Conservation (phyloP, 345 rosid genomes). For the Melaleuca alternifolia region DNA sequence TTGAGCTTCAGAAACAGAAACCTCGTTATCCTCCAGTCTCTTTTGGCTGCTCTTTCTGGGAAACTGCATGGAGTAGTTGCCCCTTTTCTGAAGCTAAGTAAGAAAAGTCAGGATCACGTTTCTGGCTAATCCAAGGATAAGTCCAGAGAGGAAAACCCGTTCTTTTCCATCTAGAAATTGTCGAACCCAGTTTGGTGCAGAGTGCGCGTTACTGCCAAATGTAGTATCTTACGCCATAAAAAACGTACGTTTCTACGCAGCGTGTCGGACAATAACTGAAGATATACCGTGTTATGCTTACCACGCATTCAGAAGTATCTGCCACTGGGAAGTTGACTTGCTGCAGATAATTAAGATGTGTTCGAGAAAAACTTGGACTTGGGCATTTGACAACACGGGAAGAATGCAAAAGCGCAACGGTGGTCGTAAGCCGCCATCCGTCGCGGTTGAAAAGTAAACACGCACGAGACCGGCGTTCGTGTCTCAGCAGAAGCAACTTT, state of each 20-base stretch:
- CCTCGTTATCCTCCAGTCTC: neutral
- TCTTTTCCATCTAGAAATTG: neutral
- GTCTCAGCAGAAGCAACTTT: neutral
- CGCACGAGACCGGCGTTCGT: neutral
- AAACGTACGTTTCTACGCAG: neutral
- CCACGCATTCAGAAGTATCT: neutral
- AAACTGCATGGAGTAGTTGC: neutral
- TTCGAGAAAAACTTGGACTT: neutral
- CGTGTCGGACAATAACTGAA: neutral
- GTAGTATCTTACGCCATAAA: accelerated
- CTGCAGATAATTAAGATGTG: neutral
- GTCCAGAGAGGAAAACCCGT: neutral
- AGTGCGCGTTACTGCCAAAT: neutral
- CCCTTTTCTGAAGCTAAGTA: neutral
- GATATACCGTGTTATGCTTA: neutral
- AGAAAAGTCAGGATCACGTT: neutral
- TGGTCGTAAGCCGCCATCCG: neutral
- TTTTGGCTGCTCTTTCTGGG: neutral
- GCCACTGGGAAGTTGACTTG: neutral
- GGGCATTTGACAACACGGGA: neutral
- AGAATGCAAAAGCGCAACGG: neutral
- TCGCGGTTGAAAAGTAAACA: neutral
- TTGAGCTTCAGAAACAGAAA: neutral
- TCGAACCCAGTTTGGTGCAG: neutral
- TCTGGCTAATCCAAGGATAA: neutral